A percentile compares a stretch with the other conserved stretches of the same genome.
Evolutionary conservation across 2,329 filamentous ascomycete species (phyloP).

Genomic region (Colletotrichum sp.): DNA sequence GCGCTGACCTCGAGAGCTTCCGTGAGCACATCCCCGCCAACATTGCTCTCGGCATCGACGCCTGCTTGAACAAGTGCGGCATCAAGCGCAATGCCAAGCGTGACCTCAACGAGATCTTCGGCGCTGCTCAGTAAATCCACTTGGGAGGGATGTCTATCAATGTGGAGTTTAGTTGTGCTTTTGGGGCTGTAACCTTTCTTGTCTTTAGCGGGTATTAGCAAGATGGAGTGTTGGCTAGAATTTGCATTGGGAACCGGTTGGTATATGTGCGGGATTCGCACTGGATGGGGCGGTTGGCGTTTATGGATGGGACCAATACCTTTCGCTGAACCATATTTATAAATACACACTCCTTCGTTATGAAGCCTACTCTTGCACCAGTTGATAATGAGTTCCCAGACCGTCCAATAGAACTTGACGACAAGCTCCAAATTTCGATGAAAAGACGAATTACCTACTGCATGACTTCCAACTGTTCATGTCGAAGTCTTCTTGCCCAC

Average conservation of each 20-base stretch:
- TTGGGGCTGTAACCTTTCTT: not conserved
- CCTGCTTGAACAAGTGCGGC: constrained; percentile 54
- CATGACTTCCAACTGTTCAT: not conserved
- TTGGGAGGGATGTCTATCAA: not conserved
- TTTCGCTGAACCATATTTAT: not conserved
- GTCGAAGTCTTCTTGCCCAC: not conserved
- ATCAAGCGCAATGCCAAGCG: constrained; percentile 41
- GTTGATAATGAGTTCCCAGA: not conserved
- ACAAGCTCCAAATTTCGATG: not conserved
- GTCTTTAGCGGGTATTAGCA: not conserved
- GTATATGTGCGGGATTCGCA: not conserved
- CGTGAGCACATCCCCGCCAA: constrained; percentile 47
- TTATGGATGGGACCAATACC: not conserved
- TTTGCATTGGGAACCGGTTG: not conserved
- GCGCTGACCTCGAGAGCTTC: constrained; percentile 45
- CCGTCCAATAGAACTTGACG: not conserved
- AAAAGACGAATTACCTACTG: not conserved
- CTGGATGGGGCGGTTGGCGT: not conserved
- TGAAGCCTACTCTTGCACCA: not conserved
- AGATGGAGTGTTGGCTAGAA: not conserved
- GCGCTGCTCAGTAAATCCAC: not conserved
- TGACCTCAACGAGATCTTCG: constrained; percentile 26
- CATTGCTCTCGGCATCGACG: constrained; percentile 55
- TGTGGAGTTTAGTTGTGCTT: not conserved
- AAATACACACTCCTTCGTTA: not conserved